These are phyloP conservation scores for Talaromyces ruber DNA, from an alignment of 495 filamentous ascomycete genomes.

Conservation along the genomic window DNA sequence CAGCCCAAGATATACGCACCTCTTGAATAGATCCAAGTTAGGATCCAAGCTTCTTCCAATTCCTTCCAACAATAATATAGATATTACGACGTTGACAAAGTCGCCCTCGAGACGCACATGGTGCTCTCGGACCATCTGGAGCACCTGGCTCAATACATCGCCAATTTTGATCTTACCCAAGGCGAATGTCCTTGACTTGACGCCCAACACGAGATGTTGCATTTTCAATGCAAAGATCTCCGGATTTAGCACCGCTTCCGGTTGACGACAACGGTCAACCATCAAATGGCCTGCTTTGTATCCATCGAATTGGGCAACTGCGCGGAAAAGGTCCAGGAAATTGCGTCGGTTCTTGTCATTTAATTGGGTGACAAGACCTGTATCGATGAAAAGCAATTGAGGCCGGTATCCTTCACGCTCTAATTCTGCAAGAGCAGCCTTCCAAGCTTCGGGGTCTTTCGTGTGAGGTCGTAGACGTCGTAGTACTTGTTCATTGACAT, in stretches of 20 bases:
- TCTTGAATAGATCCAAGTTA: constrained; percentile 77
- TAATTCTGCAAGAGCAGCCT: constrained; percentile 61
- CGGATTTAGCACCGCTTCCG: constrained; percentile 73
- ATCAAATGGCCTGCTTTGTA: constrained; percentile 93
- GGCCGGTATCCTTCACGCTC: constrained; percentile 87
- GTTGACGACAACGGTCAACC: constrained; percentile 89
- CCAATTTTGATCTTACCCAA: constrained; percentile 95
- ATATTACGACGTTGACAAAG: constrained; percentile 97
- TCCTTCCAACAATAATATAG: constrained; percentile 86
- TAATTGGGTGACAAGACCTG: constrained; percentile 90
- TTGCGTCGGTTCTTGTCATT: constrained; percentile 80
- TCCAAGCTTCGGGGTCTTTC: constrained; percentile 60
- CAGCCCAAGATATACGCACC: constrained; percentile 31
- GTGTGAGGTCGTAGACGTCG: constrained; percentile 66
- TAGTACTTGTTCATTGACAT: constrained; percentile 84
- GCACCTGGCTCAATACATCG: constrained; percentile 82
- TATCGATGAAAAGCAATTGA: constrained; percentile 96
- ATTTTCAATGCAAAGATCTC: constrained; percentile 93
- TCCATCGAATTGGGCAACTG: constrained; percentile 94
- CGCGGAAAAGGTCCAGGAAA: constrained; percentile 93
- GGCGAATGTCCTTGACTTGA: constrained; percentile 85
- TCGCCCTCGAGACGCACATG: constrained; percentile 96
- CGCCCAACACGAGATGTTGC: constrained; percentile 86
- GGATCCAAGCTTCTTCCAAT: constrained; percentile 87
- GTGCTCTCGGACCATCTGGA: constrained; percentile 85